Base-by-base conservation (phyloP, 2,329 filamentous ascomycete genomes). In the Taxawa tesnikishii region DNA sequence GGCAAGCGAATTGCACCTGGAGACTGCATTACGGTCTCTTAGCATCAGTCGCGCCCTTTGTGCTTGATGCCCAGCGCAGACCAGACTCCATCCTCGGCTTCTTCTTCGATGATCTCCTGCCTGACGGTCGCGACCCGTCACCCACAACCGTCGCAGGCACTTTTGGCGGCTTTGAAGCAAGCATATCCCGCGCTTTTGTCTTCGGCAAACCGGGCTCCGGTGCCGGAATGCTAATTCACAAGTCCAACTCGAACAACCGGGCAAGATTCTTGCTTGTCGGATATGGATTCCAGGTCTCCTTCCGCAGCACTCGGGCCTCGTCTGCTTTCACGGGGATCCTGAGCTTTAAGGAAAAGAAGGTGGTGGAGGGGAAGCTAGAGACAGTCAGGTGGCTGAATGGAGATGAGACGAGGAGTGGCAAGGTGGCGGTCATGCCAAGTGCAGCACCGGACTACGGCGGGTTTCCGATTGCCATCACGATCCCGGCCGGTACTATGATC, bases 401-500 rank as follows among this genome's bases (percentile, higher is more conserved):
- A 1, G 62, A 66, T 15, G 62, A 67, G 51, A 65, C 60, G 4
- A 43, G 58, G 15, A 62, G 60, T 40, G 67, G 68, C 2, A 50
- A 51, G 28, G 63, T 59, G 29, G 44, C 59, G 12, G 66, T 71
- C 40, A 74, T 74, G 70, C 70, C 66, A 1, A 68, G 62, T 36
- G 63, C 70, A 19, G 56, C 69, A 19, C 67, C 67, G 0, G 67
- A 72, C 38, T 72, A 72, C 43, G 68, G 68, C 1, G 65, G 63
- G 0, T 71, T 71, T 36, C 67, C 67, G 1, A 72, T 71, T 18
- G 60, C 59, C 15, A 60, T 73, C 2, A 72, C 67, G 0, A 63
- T 71, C 18, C 68, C 67, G 2, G 64, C 66, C 0, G 48, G 58
- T 33, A 72, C 68, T 3, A 58, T 54, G 27, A 62, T 68, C 37